Evolutionary conservation across 208 protist species (phyloP), one percentile per base, ranked within the genome.

Genomic region (Wallacemonas sp.): DNA sequence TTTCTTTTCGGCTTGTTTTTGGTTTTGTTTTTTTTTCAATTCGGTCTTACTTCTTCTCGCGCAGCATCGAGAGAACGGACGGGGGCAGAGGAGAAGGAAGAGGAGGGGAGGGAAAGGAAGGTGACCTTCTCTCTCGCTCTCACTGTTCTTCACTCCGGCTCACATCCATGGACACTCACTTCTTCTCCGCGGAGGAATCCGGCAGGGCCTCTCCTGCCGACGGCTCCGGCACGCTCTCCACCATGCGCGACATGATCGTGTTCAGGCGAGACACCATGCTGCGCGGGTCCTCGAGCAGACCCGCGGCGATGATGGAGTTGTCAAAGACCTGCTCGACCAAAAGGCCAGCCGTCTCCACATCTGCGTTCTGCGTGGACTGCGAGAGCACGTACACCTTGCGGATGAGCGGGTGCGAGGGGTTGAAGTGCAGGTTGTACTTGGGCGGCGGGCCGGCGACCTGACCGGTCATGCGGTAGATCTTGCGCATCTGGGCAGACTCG

Each of bases 351-450:
- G 91, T 92, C 74, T 96, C 86, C 26, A 95, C 84, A 2, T 90
- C 82, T 42, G 91, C 86, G 48, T 80, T 79, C 44, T 79, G 42
- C 22, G 85, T 67, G 11, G 80, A 91, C 72, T 89, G 85, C 29
- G 88, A 91, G 7, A 97, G 79, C 7, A 83, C 91, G 78, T 96
- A 97, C 16, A 98, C 69, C 76, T 97, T 98, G 4, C 89, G 82
- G 46, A 98, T 94, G 42, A 98, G 76, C 8, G 84, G 77, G 77
- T 98, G 92, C 64, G 91, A 81, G 0, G 94, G 81, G 87, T 97
- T 97, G 70, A 98, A 82, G 64, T 98, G 91, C 10, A 98, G 57
- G 74, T 97, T 94, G 80, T 96, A 95, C 86, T 96, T 97, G 26
- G 91, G 88, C 61, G 86, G 81, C 18, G 89, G 84, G 14, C 91